Base-by-base conservation (phyloP, 148 eudicot species). In the Cornus controversa region DNA sequence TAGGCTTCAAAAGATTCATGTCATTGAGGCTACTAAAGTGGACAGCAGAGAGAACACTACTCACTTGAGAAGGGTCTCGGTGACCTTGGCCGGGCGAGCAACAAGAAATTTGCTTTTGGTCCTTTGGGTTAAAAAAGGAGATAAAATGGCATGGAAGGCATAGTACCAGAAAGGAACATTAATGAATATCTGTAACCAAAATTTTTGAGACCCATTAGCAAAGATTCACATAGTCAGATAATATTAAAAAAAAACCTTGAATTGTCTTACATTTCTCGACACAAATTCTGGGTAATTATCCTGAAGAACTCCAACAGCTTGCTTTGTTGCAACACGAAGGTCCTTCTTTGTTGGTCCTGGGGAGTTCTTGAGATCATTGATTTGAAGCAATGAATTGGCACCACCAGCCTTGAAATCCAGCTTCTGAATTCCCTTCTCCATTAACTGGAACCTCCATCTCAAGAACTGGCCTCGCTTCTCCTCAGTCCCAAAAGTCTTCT, bases 211-310 rank as follows among this genome's bases (percentile, higher is more conserved):
- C 60, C 69, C 54, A 75, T 64, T 22, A 62, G 8, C 28, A n/a
- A n/a, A n/a, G n/a, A n/a, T n/a, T n/a, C n/a, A n/a, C n/a, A n/a
- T n/a, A n/a, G n/a, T n/a, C n/a, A n/a, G n/a, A n/a, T n/a, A n/a
- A n/a, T n/a, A n/a, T n/a, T n/a, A 29, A 50, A 31, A 24, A n/a
- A 29, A 27, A 74, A 13, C 5, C 16, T 2, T 16, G 64, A 22
- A 20, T 71, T 60, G 24, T 72, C 89, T 83, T 70, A 91, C 94
- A 78, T 91, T 89, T 87, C 76, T 90, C 6, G 89, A 87, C 6
- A 92, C 92, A 40, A 92, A 86, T 76, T 92, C 97, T 24, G 94
- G 97, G 63, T 92, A 92, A 78, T 92, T 90, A 58, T 92, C 92
- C 76, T 92, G 94, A 7, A 92, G 85, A 82, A 86, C 82, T 0